Evolutionary conservation across 2,329 filamentous ascomycete species (phyloP).

Genomic region (Aureobasidium zeae): DNA sequence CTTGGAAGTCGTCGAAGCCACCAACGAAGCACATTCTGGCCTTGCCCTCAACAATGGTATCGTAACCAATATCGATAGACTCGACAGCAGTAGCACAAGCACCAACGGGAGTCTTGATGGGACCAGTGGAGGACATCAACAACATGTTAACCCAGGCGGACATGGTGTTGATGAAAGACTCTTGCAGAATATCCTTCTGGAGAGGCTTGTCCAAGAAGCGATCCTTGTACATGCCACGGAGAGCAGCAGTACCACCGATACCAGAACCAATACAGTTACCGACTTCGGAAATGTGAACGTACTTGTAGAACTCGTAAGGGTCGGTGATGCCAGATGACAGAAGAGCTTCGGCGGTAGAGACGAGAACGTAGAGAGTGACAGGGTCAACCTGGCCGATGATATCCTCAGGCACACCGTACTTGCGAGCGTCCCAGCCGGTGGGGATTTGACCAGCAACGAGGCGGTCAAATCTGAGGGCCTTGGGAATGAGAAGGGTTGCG

Average conservation of each 20-base stretch:
- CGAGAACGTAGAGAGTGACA: constrained; percentile 88
- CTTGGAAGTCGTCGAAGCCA: constrained; percentile 98
- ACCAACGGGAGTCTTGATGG: constrained; percentile 97
- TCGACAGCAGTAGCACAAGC: constrained; percentile 96
- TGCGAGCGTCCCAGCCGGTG: constrained; percentile 93
- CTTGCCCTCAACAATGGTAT: constrained; percentile 98
- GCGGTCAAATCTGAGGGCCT: constrained; percentile 93
- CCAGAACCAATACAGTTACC: constrained; percentile 98
- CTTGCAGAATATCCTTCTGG: constrained; percentile 97
- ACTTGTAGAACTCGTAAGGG: constrained; percentile 99
- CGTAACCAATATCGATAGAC: constrained; percentile 94
- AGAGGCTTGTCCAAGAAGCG: constrained; percentile 93
- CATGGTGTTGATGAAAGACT: constrained; percentile 99
- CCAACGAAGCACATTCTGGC: constrained; percentile 94
- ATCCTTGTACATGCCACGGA: constrained; percentile 97
- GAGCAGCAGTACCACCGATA: constrained; percentile 87
- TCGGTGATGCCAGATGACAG: constrained; percentile 93
- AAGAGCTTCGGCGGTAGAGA: constrained; percentile 85
- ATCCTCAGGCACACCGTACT: constrained; percentile 92
- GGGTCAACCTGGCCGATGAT: constrained; percentile 97
- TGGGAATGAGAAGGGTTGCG: constrained; percentile 87
- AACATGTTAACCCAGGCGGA: constrained; percentile 99
- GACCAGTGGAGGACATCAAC: constrained; percentile 88
- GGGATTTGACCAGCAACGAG: constrained; percentile 95
- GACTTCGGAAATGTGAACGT: constrained; percentile 94